Evolutionary conservation across 1,284 basidiomycete species (phyloP), one percentile per base, ranked within the genome.

Genomic region (Pterulicium gracile): DNA sequence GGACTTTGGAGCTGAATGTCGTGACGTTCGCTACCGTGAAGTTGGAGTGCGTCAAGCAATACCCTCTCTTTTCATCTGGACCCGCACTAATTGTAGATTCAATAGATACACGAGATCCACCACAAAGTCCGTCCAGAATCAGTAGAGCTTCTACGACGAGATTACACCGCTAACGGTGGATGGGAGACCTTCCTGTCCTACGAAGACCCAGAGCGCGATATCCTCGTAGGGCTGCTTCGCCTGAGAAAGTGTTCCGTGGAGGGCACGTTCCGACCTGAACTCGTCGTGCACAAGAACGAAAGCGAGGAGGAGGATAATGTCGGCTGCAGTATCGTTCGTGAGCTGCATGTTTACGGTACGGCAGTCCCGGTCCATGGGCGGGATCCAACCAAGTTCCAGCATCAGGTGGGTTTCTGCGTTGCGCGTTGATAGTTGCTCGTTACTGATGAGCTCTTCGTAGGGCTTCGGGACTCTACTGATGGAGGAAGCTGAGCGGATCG

Each of bases 171-270:
- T 21, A 99, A 98, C 57, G 95, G 91, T 2, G 90, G 95, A 19
- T 99, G 96, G 96, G 96, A 99, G 67, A 98, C 95, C 0, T 99
- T 99, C 77, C 69, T 99, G 14, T 94, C 93, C 17, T 99, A 98
- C 61, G 96, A 99, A 67, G 96, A 99, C 63, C 94, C 95, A 2
- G 90, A 93, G 62, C 81, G 80, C 51, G 96, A 99, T 58, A 98
- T 99, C 58, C 80, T 99, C 44, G 84, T 99, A 49, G 96, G 96
- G 10, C 69, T 99, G 21, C 71, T 99, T 43, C 81, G 96, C 15
- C 67, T 99, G 57, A 75, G 96, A 46, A 97, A 96, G 63, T 98
- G 96, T 61, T 94, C 90, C 2, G 86, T 91, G 49, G 92, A 95
- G 52, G 94, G 94, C 1, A 98, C 96, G 1, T 99, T 94, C 72